These are phyloP conservation scores for Petunia secreta DNA, from an alignment of 257 asterid species.

Conservation along the genomic window DNA sequence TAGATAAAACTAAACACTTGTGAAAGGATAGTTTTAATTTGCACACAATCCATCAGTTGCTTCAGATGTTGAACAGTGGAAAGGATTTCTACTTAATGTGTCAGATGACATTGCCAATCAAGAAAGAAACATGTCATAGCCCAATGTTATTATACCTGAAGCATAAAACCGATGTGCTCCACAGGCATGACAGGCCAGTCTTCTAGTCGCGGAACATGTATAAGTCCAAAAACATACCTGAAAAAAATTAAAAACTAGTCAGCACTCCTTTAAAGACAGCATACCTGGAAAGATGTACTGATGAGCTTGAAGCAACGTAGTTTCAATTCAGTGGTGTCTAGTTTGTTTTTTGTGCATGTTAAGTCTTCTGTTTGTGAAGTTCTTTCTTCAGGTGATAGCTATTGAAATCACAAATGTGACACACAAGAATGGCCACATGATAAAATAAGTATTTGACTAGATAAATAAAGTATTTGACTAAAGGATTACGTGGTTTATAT, in stretches of 20 bases:
- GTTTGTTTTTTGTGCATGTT: neutral
- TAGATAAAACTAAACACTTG: neutral
- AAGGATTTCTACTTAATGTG: neutral
- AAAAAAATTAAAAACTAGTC: neutral
- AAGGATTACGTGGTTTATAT: neutral
- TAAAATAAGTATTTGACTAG: neutral
- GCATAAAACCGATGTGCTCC: slow-evolving; percentile 49
- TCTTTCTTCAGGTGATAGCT: slow-evolving; percentile 18
- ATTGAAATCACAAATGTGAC: slow-evolving; percentile 8
- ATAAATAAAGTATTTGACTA: neutral
- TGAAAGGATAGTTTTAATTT: neutral
- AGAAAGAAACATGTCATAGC: neutral
- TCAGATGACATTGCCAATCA: neutral
- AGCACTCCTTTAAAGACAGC: neutral
- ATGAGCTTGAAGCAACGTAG: neutral
- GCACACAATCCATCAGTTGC: neutral
- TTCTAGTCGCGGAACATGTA: slow-evolving; percentile 48
- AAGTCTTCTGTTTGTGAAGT: slow-evolving; percentile 10
- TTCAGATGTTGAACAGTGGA: neutral
- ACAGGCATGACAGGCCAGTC: slow-evolving; percentile 59
- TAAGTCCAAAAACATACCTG: slow-evolving; percentile 47
- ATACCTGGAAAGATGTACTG: neutral
- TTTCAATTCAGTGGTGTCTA: neutral
- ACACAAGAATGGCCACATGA: neutral
- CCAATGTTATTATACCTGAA: slow-evolving; percentile 33